Base-by-base conservation (phyloP, 164 flowering plant species). In the Vitis labrusca region DNA sequence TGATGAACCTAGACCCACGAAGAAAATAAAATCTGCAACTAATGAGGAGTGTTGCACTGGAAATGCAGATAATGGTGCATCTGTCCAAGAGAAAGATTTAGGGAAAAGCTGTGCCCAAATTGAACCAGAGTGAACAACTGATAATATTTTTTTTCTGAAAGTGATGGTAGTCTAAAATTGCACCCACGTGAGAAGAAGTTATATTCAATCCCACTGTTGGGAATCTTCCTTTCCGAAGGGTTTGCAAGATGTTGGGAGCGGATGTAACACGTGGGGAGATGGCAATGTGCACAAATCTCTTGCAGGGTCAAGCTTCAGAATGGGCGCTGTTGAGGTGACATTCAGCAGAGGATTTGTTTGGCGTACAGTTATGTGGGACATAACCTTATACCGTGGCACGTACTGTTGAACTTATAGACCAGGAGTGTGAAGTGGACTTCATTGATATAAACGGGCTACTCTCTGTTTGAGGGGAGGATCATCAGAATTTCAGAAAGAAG, bases 241-340 rank as follows among this genome's bases (percentile, higher is more conserved):
- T 95, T 71, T 95, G 99, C 85, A 95, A 93, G 78, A 76, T 64
- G 60, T 71, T 95, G 58, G 99, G 99, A 71, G 98, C 97, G 17
- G 99, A 93, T 86, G 81, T 95, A 19, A 95, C 99, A 59, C 91
- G 98, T 77, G 99, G 98, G 52, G 98, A 95, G 82, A 91, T 93
- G 99, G 97, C 99, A 19, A 91, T 93, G 97, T 88, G 98, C 74
- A 90, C 97, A 69, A 95, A 93, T 84, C 92, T 95, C 27, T 80
- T 95, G 81, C 97, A 95, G 98, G 98, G 99, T 52, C 97, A 93
- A 87, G 97, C 98, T 77, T 88, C 99, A 53, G 98, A 95, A 78
- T 95, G 99, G 99, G 98, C 99, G 61, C 74, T 95, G 72, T 69
- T 95, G 70, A 89, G 97, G 63, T 88, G 99, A 12, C 98, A 95